Base-by-base conservation (phyloP, 352 stramenopile genomes). In the Phytophthora constricta region DNA sequence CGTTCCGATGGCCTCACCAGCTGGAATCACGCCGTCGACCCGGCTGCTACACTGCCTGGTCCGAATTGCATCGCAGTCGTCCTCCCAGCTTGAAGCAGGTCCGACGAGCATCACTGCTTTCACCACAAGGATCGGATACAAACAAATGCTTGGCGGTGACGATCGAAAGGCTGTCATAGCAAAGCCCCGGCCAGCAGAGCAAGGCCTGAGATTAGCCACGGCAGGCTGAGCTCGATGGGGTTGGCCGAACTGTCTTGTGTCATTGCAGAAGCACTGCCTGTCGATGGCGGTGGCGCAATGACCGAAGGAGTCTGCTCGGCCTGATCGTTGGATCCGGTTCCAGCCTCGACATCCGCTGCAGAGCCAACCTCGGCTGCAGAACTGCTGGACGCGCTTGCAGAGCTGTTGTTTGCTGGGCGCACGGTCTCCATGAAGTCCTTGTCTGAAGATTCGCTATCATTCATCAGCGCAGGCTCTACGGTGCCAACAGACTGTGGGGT, bases 101-200 rank as follows among this genome's bases (percentile, higher is more conserved):
- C 31, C 31, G n/a, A 37, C n/a, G 34, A 42, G 14, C 34, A 3
- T 42, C 34, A 42, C 14, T 19, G 19, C 22, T 23, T 23, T 5
- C 41, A n/a, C 13, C n/a, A 10, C 19, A 17, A 47, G 7, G 41
- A 53, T 47, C 37, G 48, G 53, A 59, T 52, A n/a, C n/a, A n/a
- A n/a, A n/a, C n/a, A n/a, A 41, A 37, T 61, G 48, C 34, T 60
- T 34, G 41, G 10, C 4, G 56, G 33, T 11, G 31, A 11, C 31
- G 31, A 37, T 37, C 31, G 31, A 50, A 66, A 20, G 5, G 16
- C 22, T 28, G 37, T 68, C 23, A 72, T 50, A 72, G 26, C 49
- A 72, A 8, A 22, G 55, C 47, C 25, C 61, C 68, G 19, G 62
- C 31, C 31, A 76, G 57, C 50, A 76, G 56, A 22, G 57, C 62